These are phyloP conservation scores for Phoma herbarum DNA, from an alignment of 2,329 filamentous ascomycete genomes.

Conservation along the genomic window DNA sequence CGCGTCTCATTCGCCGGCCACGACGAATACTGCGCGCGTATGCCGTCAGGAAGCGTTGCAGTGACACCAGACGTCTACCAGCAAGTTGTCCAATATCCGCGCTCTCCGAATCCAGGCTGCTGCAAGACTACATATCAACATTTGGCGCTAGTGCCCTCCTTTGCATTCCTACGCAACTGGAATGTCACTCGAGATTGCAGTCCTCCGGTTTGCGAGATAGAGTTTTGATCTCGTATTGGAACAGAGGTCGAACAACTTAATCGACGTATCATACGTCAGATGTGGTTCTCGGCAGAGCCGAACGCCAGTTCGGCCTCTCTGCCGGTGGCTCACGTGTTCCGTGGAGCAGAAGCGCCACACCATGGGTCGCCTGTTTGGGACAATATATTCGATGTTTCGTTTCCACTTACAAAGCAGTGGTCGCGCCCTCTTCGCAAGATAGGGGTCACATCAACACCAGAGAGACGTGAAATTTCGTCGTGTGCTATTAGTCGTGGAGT, in stretches of 20 bases:
- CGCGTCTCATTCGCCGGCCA: background rate
- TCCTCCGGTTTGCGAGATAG: slow-evolving; percentile 2
- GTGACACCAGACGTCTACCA: background rate
- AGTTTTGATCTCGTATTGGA: slow-evolving; percentile 9
- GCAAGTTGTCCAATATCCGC: slow-evolving; percentile 11
- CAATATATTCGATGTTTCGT: background rate
- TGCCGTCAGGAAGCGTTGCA: background rate
- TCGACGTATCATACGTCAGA: background rate
- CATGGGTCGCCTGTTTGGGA: background rate
- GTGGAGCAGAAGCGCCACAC: background rate
- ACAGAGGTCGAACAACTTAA: background rate
- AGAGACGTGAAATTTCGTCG: background rate
- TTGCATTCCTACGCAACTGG: slow-evolving; percentile 14
- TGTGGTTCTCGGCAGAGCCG: background rate
- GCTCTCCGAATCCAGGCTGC: slow-evolving; percentile 3
- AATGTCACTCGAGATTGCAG: slow-evolving; percentile 12
- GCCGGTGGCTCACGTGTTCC: background rate
- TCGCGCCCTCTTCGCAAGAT: too few species aligned
- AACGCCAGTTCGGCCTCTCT: background rate
- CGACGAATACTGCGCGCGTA: background rate
- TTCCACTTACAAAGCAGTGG: too few species aligned
- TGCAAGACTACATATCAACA: slow-evolving; percentile 4
- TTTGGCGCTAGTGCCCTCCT: slow-evolving; percentile 2
- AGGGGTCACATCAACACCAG: background rate
- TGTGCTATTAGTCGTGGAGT: background rate